Percentiles rank a stretch among this genome's conserved stretches.
These are phyloP conservation scores for Amanita phalloides DNA, from an alignment of 768 basidiomycete species.

Conservation along the genomic window DNA sequence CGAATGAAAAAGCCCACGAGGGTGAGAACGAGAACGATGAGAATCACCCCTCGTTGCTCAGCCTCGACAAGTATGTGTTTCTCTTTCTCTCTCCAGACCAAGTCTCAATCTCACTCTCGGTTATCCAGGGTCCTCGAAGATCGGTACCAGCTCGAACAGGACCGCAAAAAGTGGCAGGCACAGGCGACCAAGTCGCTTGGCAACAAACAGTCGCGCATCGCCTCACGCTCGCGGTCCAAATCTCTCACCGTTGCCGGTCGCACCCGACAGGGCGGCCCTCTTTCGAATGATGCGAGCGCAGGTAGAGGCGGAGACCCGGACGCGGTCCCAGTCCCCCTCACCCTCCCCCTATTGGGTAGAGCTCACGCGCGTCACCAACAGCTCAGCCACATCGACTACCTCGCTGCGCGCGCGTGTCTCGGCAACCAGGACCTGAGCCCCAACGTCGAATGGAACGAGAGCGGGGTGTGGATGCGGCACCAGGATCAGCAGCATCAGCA, in stretches of 20 bases:
- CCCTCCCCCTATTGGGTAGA: too few relatives aligned
- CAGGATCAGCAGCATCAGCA: not conserved
- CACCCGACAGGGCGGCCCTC: conserved; percentile 7
- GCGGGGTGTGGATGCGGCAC: not conserved
- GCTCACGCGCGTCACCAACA: conserved; percentile 9
- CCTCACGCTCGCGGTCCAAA: conserved; percentile 55
- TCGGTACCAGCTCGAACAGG: conserved; percentile 44
- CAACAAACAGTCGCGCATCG: conserved; percentile 48
- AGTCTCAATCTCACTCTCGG: not conserved
- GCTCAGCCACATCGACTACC: conserved; percentile 39
- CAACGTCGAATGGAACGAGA: conserved; percentile 13
- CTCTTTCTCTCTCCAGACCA: not conserved
- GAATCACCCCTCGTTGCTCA: conserved; percentile 52
- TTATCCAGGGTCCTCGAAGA: conserved; percentile 54
- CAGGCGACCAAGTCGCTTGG: conserved; percentile 55
- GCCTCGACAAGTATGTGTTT: conserved; percentile 34
- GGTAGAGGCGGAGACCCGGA: too few relatives aligned
- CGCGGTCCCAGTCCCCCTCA: too few relatives aligned
- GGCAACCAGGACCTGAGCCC: conserved; percentile 55
- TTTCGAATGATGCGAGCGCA: too few relatives aligned
- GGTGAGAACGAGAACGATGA: conserved; percentile 33
- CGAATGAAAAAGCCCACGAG: not conserved
- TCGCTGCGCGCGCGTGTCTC: conserved; percentile 56
- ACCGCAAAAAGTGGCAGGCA: conserved; percentile 57
- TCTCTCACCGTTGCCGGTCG: conserved; percentile 33